These are phyloP conservation scores for Scenedesmus sp. DNA, from an alignment of 163 green algal genomes.

Conservation along the genomic window DNA sequence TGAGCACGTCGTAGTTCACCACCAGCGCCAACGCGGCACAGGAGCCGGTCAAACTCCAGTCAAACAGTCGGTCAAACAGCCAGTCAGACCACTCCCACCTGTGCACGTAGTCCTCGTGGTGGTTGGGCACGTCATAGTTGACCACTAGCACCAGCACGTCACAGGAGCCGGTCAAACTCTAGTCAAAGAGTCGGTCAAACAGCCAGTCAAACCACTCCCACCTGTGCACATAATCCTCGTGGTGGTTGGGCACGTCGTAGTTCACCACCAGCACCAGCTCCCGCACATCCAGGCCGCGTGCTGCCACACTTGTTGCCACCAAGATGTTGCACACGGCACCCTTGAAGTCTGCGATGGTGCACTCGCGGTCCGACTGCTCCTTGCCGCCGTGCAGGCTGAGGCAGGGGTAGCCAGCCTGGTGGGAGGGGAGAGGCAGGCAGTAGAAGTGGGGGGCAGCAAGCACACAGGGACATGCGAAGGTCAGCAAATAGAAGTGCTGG, in stretches of 20 bases:
- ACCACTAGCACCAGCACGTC: constrained; percentile 77
- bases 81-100: constrained; percentile 59
- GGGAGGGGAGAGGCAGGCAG: not conserved
- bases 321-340: constrained; percentile 94
- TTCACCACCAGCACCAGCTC: constrained; percentile 93
- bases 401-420: constrained; percentile 92
- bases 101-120: constrained; percentile 99
- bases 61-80: too few species aligned
- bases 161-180: too few species aligned
- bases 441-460: too few species aligned
- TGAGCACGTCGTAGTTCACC: too few species aligned
- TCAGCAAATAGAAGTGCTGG: not conserved
- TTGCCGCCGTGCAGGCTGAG: constrained; percentile 97
- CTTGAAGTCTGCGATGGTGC: constrained; percentile 98
- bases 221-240: constrained; percentile 99
- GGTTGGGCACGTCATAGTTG: constrained; percentile 98
- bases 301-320: constrained; percentile 95
- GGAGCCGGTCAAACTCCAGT: too few species aligned
- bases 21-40: too few species aligned
- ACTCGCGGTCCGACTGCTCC: constrained; percentile 95
- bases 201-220: constrained; percentile 54
- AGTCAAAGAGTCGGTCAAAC: too few species aligned
- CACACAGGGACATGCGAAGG: not conserved
- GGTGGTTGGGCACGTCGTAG: constrained; percentile 98
- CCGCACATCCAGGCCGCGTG: constrained; percentile 95